phyloP scores from a whole-genome alignment of 495 filamentous ascomycete species.

The Penicillium paxilli region DNA sequence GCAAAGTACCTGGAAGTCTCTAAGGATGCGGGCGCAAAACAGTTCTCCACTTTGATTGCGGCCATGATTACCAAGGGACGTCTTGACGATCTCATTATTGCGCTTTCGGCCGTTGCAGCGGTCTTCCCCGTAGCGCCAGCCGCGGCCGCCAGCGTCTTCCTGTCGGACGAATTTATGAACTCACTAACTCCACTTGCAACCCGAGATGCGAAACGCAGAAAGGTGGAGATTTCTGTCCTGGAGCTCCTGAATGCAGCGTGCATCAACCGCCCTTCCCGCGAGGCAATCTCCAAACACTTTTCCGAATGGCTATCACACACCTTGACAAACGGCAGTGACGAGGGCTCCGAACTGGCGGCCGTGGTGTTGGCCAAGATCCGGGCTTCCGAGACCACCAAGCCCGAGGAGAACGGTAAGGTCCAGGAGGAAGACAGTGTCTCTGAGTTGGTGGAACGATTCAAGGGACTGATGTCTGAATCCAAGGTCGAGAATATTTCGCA shows the following conservation, averaged over 20 bases:
- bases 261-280: slow-evolving; percentile 74
- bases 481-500: slow-evolving; percentile 58
- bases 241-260: slow-evolving; percentile 91
- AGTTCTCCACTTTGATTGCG: slow-evolving; percentile 67
- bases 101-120: slow-evolving; percentile 83
- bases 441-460: slow-evolving; percentile 77
- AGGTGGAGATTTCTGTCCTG: slow-evolving; percentile 77
- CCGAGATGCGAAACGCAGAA: slow-evolving; percentile 70
- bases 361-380: slow-evolving; percentile 79
- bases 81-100: slow-evolving; percentile 63
- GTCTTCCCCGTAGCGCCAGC: slow-evolving; percentile 82
- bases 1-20: slow-evolving; percentile 79
- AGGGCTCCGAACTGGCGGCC: slow-evolving; percentile 71
- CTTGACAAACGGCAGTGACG: slow-evolving; percentile 64
- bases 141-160: slow-evolving; percentile 70
- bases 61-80: slow-evolving; percentile 50
- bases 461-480: slow-evolving; percentile 66
- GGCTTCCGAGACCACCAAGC: slow-evolving; percentile 41
- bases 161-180: slow-evolving; percentile 78
- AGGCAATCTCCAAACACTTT: slow-evolving; percentile 78
- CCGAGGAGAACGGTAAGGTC: slow-evolving; percentile 37
- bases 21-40: slow-evolving; percentile 62
- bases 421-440: slow-evolving; percentile 56
- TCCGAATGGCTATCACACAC: slow-evolving; percentile 79
- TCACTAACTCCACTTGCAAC: slow-evolving; percentile 69